Evolutionary conservation across 331 rosid genomes (phyloP).

Genomic region (Ulmus americana): DNA sequence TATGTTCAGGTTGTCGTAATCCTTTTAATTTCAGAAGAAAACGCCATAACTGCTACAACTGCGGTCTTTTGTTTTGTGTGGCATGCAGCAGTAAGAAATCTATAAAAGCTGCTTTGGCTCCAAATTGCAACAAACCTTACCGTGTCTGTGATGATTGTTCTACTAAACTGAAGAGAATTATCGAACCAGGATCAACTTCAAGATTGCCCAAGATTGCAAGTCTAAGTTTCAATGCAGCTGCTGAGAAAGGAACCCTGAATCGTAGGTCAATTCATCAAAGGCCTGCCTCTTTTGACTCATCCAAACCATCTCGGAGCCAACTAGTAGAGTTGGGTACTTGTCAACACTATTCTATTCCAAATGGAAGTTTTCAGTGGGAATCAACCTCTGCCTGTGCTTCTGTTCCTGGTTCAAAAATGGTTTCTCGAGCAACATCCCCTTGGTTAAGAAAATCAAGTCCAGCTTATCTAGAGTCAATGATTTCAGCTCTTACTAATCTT

Average conservation of each 20-base stretch:
- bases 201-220: constrained; percentile 23
- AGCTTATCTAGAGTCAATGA: constrained; percentile 31
- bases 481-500: constrained; percentile 21
- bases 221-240: constrained; percentile 24
- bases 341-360: constrained; percentile 17
- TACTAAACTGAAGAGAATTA: constrained; percentile 24
- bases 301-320: neutral
- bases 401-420: constrained; percentile 42
- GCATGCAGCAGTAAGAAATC: constrained; percentile 40
- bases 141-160: constrained; percentile 40
- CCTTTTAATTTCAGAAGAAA: constrained; percentile 41
- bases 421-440: constrained; percentile 40
- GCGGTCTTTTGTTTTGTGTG: constrained; percentile 39
- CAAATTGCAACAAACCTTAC: constrained; percentile 34
- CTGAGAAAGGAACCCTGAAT: constrained; percentile 21
- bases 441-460: constrained; percentile 32
- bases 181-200: constrained; percentile 23
- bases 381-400: constrained; percentile 40
- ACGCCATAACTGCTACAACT: constrained; percentile 41
- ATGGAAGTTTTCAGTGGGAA: constrained; percentile 22
- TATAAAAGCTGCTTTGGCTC: constrained; percentile 38
- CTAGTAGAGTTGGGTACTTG: neutral
- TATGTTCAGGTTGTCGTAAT: constrained; percentile 38
- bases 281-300: constrained; percentile 1
- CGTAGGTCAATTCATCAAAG: neutral